Evolutionary conservation across 129 eudicot species (phyloP), one percentile per base, ranked within the genome.

Genomic region (Flaveria linearis): DNA sequence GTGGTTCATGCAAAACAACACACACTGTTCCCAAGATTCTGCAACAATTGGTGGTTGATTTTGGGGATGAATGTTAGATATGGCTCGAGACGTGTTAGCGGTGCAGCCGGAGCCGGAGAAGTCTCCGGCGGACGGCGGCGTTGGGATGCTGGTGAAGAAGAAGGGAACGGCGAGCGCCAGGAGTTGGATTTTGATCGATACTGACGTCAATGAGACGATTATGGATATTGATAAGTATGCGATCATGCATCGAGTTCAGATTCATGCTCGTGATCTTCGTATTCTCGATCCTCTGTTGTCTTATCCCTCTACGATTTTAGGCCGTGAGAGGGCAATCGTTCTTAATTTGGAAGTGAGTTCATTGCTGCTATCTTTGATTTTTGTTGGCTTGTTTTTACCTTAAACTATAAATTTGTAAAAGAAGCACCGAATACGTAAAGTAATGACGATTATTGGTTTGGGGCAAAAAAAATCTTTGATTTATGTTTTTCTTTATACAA

Each of bases 271-370:
- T 47, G 97, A 92, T 84, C 93, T 89, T 43, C 87, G 96, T 6
- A 90, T 93, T 71, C 84, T 93, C 11, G 97, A 93, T 65, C 97
- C 98, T 57, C 83, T 88, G 14, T 69, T 90, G 7, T 86, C 92
- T 39, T 93, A 93, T 75, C 97, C 98, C 15, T 88, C 96, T 6
- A 80, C 98, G 0, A 90, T 93, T 45, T 71, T 93, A 3, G 98
- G 98, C 55, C 96, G 98, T 74, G 97, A 93, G 65, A 81, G 82
- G 39, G 98, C 97, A 65, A 90, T 93, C 67, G 98, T 93, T 23
- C 85, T 93, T 25, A 93, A 93, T 75, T 77, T 93, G 55, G 98
- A 93, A 86, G 98, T 93, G 41, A 36, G 41, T 36, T 36, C 8
- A 36, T 36, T 18, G 2, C 30, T 47, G 14, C 18, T 6, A 22